Conservation (phyloP, 768 basidiomycete species). For the Lentinus tigrinus region DNA sequence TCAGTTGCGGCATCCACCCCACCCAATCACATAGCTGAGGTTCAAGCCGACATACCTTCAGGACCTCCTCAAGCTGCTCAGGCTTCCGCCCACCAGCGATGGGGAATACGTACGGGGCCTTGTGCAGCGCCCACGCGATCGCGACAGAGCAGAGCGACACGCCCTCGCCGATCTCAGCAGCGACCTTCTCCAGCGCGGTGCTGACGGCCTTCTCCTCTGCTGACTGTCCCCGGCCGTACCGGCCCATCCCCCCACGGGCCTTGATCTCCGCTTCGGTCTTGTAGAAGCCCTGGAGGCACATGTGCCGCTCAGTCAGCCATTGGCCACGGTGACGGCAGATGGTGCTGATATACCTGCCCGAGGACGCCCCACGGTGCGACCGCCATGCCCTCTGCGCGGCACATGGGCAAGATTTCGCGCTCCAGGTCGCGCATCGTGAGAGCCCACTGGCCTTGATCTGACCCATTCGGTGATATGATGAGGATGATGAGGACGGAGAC, state of each 20-base stretch:
- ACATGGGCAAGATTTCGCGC: constrained; percentile 40
- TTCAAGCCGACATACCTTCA: constrained; percentile 45
- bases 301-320: neutral
- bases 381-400: constrained; percentile 25
- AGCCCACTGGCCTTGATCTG: constrained; percentile 39
- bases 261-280: constrained; percentile 36
- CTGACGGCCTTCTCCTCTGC: constrained; percentile 31
- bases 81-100: constrained; percentile 18
- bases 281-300: constrained; percentile 35
- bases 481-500: neutral
- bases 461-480: constrained; percentile 30
- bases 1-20: constrained; percentile 46
- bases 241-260: constrained; percentile 17
- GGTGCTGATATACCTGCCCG: constrained; percentile 21
- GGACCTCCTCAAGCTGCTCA: constrained; percentile 44
- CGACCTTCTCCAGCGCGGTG: constrained; percentile 46
- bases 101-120: constrained; percentile 2
- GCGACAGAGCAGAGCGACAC: neutral
- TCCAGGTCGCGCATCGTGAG: constrained; percentile 38
- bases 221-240: constrained; percentile 32
- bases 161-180: constrained; percentile 41
- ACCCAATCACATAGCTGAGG: constrained; percentile 38
- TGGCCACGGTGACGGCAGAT: constrained; percentile 36
- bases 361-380: constrained; percentile 16
- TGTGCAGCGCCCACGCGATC: constrained; percentile 21